A percentile compares a stretch with the other conserved stretches of the same genome.
phyloP scores from a whole-genome alignment of 1,284 basidiomycete species.

The Peniophora sp. region DNA sequence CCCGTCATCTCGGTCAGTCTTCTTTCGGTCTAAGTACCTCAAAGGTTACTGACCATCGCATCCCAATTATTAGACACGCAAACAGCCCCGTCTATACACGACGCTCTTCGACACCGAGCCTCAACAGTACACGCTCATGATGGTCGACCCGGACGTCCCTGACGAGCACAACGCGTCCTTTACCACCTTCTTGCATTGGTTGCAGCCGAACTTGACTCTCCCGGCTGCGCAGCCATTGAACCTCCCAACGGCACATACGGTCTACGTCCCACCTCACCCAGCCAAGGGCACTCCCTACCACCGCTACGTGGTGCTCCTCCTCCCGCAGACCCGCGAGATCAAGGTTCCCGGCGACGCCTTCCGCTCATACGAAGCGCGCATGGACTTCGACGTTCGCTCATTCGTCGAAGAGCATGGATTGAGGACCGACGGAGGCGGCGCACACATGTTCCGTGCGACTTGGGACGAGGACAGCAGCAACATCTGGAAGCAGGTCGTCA shows the following conservation, averaged over 20 bases:
- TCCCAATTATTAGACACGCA: slow-evolving; percentile 40
- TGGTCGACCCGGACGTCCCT: slow-evolving; percentile 88
- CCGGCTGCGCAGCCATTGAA: slow-evolving; percentile 38
- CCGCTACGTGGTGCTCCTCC: slow-evolving; percentile 72
- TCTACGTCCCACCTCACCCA: slow-evolving; percentile 84
- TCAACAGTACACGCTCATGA: slow-evolving; percentile 80
- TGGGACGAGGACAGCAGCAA: slow-evolving; percentile 64
- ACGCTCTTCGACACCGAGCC: slow-evolving; percentile 77
- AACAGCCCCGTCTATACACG: slow-evolving; percentile 56
- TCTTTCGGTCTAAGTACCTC: not conserved
- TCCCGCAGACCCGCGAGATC: slow-evolving; percentile 51
- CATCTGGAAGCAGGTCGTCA: slow-evolving; percentile 62
- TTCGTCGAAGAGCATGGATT: slow-evolving; percentile 55
- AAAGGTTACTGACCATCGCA: too few relatives aligned
- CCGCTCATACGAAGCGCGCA: slow-evolving; percentile 31
- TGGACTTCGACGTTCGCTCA: slow-evolving; percentile 56
- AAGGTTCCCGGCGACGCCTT: slow-evolving; percentile 30
- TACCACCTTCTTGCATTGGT: slow-evolving; percentile 78
- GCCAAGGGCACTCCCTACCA: slow-evolving; percentile 81
- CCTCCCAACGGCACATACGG: slow-evolving; percentile 43
- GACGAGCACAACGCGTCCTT: slow-evolving; percentile 58
- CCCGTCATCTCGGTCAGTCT: slow-evolving; percentile 49
- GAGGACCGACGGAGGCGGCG: slow-evolving; percentile 52
- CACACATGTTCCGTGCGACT: slow-evolving; percentile 78
- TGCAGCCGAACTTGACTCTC: slow-evolving; percentile 82